Conservation (phyloP, 108 stramenopile species). For the Skeletonema marinoi region DNA sequence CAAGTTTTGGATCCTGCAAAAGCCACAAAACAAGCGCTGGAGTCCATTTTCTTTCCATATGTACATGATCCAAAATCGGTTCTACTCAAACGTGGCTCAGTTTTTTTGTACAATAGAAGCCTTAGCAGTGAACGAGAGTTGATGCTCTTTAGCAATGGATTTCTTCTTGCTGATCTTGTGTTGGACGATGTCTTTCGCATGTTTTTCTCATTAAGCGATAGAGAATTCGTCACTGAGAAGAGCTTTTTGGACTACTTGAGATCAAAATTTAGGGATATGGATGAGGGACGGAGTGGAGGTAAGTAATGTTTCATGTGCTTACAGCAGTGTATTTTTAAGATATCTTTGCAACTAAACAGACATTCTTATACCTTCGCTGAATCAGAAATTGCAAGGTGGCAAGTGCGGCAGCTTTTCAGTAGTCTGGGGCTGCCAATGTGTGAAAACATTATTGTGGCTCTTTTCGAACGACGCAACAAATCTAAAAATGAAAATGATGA, state of each 20-base stretch:
- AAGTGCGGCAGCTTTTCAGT: not conserved
- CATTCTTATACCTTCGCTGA: not conserved
- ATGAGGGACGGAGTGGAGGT: not conserved
- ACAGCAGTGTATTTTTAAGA: not conserved
- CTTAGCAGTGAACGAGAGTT: constrained; percentile 20
- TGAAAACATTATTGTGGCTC: constrained; percentile 3
- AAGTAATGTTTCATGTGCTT: not conserved
- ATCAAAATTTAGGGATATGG: not conserved
- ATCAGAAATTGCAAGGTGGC: not conserved
- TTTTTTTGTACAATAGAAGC: not conserved
- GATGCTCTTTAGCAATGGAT: constrained; percentile 28
- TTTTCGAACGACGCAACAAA: not conserved
- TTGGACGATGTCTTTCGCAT: constrained; percentile 13
- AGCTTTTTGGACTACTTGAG: constrained; percentile 15
- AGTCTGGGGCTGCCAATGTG: not conserved
- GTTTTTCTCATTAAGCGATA: constrained; percentile 12
- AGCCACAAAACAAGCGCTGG: not conserved
- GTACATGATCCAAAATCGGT: constrained; percentile 20
- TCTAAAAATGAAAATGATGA: not conserved
- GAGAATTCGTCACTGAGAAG: constrained; percentile 10
- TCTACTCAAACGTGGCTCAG: constrained; percentile 24
- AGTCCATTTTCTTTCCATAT: constrained; percentile 19
- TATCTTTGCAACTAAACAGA: not conserved
- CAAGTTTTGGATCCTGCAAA: not conserved
- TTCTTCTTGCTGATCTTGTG: constrained; percentile 6